Evolutionary conservation across 1,139 yeast genomes (phyloP).

Genomic region (Saccharomyces hybrid): DNA sequence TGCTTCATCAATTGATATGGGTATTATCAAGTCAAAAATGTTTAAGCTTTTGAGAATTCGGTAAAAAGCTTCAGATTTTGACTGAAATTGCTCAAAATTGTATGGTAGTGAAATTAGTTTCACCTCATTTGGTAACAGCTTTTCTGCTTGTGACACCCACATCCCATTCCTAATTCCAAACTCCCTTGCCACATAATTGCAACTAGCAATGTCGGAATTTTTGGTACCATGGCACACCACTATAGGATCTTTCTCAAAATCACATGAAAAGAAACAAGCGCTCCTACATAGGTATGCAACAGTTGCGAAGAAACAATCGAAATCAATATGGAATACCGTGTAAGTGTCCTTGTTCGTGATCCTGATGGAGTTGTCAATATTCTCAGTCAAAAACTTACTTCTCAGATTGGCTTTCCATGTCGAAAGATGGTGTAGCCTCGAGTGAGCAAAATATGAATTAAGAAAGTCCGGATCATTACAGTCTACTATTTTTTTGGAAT

Average conservation of each 20-base stretch:
- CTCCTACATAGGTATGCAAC: constrained; percentile 61
- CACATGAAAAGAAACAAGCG: constrained; percentile 27
- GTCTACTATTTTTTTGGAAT: constrained; percentile 30
- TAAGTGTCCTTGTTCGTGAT: constrained; percentile 10
- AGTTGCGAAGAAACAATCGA: constrained; percentile 89
- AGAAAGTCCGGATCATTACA: constrained; percentile 78
- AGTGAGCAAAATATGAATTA: constrained; percentile 61
- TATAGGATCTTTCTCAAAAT: constrained; percentile 53
- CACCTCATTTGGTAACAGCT: constrained; percentile 45
- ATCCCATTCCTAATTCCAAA: constrained; percentile 76
- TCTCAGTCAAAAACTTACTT: constrained; percentile 38
- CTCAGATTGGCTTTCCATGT: constrained; percentile 77
- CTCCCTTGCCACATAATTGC: constrained; percentile 76
- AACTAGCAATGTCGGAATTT: constrained; percentile 68
- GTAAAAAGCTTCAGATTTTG: constrained; percentile 49
- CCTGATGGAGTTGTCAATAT: constrained; percentile 3
- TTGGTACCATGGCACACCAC: constrained; percentile 79
- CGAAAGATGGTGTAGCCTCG: constrained; percentile 82
- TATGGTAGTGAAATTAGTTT: constrained; percentile 54
- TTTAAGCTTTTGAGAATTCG: constrained; percentile 30
- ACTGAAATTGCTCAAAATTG: constrained; percentile 68
- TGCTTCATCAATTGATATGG: constrained; percentile 90
- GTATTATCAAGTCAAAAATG: constrained; percentile 49
- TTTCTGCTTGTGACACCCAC: constrained; percentile 70
- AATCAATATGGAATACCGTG: constrained; percentile 71